Conservation (phyloP, 768 basidiomycete species). For the Tulasnella sp. region DNA sequence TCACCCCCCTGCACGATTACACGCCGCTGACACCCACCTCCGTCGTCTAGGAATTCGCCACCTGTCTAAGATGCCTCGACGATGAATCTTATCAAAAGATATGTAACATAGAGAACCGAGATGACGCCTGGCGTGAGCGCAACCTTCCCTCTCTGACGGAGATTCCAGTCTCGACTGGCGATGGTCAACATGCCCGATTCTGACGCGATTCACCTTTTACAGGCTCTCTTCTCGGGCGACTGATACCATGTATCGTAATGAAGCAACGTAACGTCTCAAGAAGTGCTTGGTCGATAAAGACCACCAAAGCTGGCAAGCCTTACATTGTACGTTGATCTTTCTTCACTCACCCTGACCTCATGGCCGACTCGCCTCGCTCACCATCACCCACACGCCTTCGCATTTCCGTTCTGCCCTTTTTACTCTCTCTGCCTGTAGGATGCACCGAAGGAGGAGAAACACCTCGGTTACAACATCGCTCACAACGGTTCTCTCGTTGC, state of each 20-base stretch:
- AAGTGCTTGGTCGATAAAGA: conserved; percentile 35
- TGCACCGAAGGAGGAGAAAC: conserved; percentile 34
- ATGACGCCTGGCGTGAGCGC: conserved; percentile 36
- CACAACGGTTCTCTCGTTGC: conserved; percentile 52
- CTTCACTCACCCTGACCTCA: background rate
- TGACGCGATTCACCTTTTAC: conserved; percentile 21
- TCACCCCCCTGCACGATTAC: background rate
- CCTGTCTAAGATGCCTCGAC: conserved; percentile 36
- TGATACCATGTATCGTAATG: conserved; percentile 36
- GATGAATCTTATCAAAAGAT: conserved; percentile 34
- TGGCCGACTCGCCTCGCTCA: conserved; percentile 1
- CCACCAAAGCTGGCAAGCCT: conserved; percentile 36
- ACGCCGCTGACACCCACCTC: background rate
- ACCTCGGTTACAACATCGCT: conserved; percentile 39
- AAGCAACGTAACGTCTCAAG: conserved; percentile 35
- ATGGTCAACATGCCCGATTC: background rate
- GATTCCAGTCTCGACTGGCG: conserved; percentile 10
- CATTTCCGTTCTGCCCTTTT: background rate
- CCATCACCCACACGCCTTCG: background rate
- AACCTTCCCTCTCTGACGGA: background rate
- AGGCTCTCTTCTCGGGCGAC: conserved; percentile 35
- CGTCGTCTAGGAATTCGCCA: conserved; percentile 32
- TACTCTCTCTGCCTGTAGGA: conserved; percentile 13
- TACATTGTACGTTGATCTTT: conserved; percentile 34
- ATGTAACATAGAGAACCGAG: conserved; percentile 24